phyloP scores from a whole-genome alignment of 176 grass and related monocot genomes.

The Saccharum spontaneum region DNA sequence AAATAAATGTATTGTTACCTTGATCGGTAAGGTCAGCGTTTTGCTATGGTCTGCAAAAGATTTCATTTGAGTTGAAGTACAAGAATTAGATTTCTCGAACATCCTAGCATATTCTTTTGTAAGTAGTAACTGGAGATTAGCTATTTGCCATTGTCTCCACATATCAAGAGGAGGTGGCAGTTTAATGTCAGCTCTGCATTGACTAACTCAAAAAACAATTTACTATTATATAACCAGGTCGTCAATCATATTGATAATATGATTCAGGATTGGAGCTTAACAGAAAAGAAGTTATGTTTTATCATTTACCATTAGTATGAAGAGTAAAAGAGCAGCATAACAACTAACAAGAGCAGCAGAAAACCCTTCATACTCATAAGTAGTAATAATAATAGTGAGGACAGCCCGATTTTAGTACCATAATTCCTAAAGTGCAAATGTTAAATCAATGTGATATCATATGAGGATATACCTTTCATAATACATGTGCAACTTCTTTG shows the following conservation, averaged over 20 bases:
- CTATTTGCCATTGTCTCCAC: constrained; percentile 1
- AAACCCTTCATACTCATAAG: neutral
- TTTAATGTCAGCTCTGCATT: neutral
- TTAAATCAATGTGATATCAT: constrained; percentile 8
- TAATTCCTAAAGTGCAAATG: neutral
- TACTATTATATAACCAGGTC: neutral
- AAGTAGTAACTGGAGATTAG: constrained; percentile 1
- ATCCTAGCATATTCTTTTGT: neutral
- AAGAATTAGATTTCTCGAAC: neutral
- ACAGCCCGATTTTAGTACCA: neutral
- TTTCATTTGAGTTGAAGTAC: neutral
- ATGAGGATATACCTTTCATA: constrained; percentile 69
- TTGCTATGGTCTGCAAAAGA: constrained; percentile 3
- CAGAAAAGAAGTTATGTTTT: neutral
- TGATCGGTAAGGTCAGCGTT: neutral
- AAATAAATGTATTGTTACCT: neutral
- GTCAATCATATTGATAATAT: neutral
- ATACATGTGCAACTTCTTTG: constrained; percentile 79
- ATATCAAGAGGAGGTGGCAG: neutral
- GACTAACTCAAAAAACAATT: neutral
- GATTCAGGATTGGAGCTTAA: neutral
- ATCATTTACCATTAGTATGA: neutral
- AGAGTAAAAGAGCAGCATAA: neutral
- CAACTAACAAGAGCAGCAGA: neutral
- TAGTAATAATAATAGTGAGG: neutral